Percentiles rank a stretch among this genome's conserved stretches.
phyloP scores from a whole-genome alignment of 345 rosid genomes.

The Lagerstroemia speciosa region DNA sequence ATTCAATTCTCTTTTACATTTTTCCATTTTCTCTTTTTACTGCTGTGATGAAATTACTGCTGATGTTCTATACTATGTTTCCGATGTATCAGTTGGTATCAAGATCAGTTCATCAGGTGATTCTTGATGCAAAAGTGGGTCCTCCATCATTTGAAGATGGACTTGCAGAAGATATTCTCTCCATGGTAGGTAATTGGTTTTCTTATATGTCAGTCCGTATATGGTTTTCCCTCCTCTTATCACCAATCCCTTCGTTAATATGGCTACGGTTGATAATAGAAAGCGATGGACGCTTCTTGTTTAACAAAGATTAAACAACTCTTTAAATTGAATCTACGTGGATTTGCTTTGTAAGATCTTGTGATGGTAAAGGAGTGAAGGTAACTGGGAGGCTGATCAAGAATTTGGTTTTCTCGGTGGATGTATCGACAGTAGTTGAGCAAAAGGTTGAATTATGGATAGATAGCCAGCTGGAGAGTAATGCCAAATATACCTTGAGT shows the following conservation, averaged over 20 bases:
- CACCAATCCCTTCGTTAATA: neutral
- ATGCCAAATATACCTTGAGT: neutral
- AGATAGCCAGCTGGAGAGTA: neutral
- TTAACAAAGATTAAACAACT: neutral
- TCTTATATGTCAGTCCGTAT: neutral
- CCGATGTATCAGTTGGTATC: conserved; percentile 40
- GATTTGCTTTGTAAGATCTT: neutral
- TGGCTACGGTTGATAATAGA: neutral
- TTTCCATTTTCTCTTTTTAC: neutral
- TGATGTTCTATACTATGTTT: conserved; percentile 13
- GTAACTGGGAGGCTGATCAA: neutral
- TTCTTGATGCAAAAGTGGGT: conserved; percentile 90
- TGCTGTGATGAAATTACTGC: conserved; percentile 5
- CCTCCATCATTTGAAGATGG: conserved; percentile 82
- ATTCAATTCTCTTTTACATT: neutral
- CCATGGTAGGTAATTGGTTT: conserved; percentile 46
- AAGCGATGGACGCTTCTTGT: neutral
- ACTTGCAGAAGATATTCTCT: conserved; percentile 71
- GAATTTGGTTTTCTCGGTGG: neutral
- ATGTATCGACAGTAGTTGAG: neutral
- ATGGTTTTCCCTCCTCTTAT: neutral
- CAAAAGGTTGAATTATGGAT: neutral
- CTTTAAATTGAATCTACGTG: neutral
- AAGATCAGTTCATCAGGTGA: conserved; percentile 56
- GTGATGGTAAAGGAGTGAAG: neutral